Percentiles rank a stretch among this genome's conserved stretches.
These are phyloP conservation scores for Candida andamanensis DNA, from an alignment of 805 yeast genomes.

Conservation along the genomic window DNA sequence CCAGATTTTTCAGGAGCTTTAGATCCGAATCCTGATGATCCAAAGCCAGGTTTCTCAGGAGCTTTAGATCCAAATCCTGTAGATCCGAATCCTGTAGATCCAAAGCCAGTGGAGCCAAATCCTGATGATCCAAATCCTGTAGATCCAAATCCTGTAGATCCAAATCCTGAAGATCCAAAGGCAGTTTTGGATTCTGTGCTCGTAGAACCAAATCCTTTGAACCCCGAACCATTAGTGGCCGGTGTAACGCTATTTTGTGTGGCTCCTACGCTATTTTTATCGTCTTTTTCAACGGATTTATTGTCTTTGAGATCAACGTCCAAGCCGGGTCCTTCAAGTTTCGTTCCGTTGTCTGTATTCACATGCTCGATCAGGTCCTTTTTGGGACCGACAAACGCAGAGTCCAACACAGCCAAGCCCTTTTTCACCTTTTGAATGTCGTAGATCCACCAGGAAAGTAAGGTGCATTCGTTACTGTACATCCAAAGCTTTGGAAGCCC, in stretches of 20 bases:
- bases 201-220: no score
- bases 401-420: constrained; percentile 4
- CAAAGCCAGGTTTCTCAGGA: constrained; percentile 2
- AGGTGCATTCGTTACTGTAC: constrained; percentile 56
- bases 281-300: no score
- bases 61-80: constrained; percentile 3
- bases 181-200: background rate
- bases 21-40: constrained; percentile 7
- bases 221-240: background rate
- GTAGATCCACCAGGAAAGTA: constrained; percentile 63
- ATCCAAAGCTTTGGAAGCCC: constrained; percentile 66
- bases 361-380: no score
- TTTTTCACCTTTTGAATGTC: constrained; percentile 21
- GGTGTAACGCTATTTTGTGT: no score
- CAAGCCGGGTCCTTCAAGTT: no score
- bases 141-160: background rate
- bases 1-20: constrained; percentile 5
- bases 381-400: no score
- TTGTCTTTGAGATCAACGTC: no score
- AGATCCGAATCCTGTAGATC: constrained; percentile 3
- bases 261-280: no score
- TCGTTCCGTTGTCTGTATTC: no score
- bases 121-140: constrained; percentile 1
- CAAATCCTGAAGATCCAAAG: constrained; percentile 4
- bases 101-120: constrained; percentile 8